Conservation (phyloP, 2,329 filamentous ascomycete species). For the Nannizziopsis barbatae region DNA sequence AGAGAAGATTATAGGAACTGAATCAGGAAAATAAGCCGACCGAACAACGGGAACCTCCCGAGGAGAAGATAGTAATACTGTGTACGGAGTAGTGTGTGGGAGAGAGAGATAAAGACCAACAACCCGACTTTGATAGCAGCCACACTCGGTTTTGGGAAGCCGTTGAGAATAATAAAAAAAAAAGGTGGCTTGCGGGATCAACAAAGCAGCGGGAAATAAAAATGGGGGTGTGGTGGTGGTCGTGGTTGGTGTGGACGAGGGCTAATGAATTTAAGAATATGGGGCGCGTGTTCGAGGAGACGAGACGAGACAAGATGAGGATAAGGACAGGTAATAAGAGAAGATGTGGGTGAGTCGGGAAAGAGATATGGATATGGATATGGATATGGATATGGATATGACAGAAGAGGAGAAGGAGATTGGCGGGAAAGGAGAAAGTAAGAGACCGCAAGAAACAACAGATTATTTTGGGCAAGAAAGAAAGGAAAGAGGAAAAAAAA, state of each 20-base stretch:
- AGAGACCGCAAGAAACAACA: too few species aligned
- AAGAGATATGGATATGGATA: background rate
- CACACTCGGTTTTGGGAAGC: slow-evolving; percentile 1
- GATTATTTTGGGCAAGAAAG: too few species aligned
- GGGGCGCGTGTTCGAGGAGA: background rate
- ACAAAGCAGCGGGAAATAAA: slow-evolving; percentile 2
- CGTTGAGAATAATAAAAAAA: slow-evolving; percentile 5
- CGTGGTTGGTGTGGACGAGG: background rate
- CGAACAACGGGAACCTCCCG: background rate
- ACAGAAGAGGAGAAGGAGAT: too few species aligned
- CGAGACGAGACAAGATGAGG: background rate
- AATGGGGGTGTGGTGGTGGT: background rate
- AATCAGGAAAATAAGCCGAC: background rate
- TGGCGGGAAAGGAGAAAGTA: too few species aligned
- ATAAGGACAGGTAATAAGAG: background rate
- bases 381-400: too few species aligned
- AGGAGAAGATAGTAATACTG: too few species aligned
- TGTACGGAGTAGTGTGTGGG: too few species aligned
- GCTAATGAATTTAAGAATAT: background rate
- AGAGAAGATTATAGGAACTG: background rate
- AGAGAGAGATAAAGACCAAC: too few species aligned
- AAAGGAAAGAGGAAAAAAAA: too few species aligned
- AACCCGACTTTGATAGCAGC: too few species aligned
- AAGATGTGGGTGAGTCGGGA: background rate
- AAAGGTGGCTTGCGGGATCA: slow-evolving; percentile 7